These are phyloP conservation scores for Chenopodium quinoa DNA, from an alignment of 148 eudicot genomes.

Conservation along the genomic window DNA sequence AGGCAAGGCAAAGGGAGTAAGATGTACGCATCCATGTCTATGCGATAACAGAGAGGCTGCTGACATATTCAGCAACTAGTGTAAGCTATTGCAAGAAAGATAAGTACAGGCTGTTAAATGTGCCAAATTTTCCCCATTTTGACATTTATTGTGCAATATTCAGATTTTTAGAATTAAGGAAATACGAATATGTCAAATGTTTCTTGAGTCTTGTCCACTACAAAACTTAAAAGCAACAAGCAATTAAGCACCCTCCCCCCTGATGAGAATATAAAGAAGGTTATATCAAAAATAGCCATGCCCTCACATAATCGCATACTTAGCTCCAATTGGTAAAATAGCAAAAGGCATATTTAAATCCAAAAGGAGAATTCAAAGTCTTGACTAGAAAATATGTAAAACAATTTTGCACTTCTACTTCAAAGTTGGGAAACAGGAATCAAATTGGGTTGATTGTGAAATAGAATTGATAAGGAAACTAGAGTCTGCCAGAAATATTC, in stretches of 20 bases:
- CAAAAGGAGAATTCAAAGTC: neutral
- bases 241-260: neutral
- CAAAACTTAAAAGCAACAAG: neutral
- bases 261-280: neutral
- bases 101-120: neutral
- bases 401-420: constrained; percentile 1
- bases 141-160: neutral
- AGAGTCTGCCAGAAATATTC: neutral
- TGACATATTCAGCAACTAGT: neutral
- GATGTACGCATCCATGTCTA: neutral
- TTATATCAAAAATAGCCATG: no score
- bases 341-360: neutral
- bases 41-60: neutral
- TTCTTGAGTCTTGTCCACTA: neutral
- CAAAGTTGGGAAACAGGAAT: neutral
- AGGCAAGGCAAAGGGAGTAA: neutral
- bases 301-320: neutral
- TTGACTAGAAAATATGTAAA: neutral
- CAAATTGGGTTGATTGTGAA: neutral
- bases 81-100: neutral
- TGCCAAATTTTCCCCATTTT: neutral
- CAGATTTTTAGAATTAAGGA: neutral
- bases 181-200: neutral
- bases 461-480: neutral
- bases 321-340: neutral